Percentiles rank a stretch among this genome's conserved stretches.
These are phyloP conservation scores for Tetracladium setigerum DNA, from an alignment of 495 filamentous ascomycete genomes.

Conservation along the genomic window DNA sequence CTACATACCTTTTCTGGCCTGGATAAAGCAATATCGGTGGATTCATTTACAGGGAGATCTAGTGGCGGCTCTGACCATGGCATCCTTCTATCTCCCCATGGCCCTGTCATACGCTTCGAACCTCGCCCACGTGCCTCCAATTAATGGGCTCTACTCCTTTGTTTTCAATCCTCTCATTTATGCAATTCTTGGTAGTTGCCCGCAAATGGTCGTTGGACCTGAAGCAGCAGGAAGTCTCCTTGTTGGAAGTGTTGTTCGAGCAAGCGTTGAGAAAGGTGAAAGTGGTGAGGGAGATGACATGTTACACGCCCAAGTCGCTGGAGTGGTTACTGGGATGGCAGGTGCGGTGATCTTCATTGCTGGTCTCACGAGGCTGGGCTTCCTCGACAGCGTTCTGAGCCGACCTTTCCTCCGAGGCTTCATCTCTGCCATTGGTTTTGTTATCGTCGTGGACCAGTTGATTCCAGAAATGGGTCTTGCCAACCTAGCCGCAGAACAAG, in stretches of 20 bases:
- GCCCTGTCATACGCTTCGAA: conserved; percentile 89
- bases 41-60: conserved; percentile 80
- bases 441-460: conserved; percentile 91
- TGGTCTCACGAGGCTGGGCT: conserved; percentile 79
- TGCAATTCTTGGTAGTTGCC: conserved; percentile 82
- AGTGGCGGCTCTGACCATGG: conserved; percentile 79
- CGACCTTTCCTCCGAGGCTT: conserved; percentile 90
- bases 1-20: conserved; percentile 85
- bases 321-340: conserved; percentile 80
- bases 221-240: conserved; percentile 91
- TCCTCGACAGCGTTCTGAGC: conserved; percentile 89
- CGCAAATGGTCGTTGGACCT: conserved; percentile 89
- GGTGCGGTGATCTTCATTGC: conserved; percentile 81
- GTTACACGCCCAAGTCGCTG: conserved; percentile 73
- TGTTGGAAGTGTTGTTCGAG: conserved; percentile 76
- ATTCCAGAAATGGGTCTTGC: conserved; percentile 82
- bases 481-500: conserved; percentile 45
- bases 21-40: conserved; percentile 79
- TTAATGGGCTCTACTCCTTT: conserved; percentile 94
- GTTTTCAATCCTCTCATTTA: conserved; percentile 87
- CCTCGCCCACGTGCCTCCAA: conserved; percentile 84
- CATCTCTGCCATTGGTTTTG: conserved; percentile 91
- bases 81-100: conserved; percentile 98
- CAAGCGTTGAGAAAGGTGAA: conserved; percentile 61
- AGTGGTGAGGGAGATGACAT: conserved; percentile 63